phyloP scores from a whole-genome alignment of 176 grass and related monocot species.

The Phoenix roebelenii region DNA sequence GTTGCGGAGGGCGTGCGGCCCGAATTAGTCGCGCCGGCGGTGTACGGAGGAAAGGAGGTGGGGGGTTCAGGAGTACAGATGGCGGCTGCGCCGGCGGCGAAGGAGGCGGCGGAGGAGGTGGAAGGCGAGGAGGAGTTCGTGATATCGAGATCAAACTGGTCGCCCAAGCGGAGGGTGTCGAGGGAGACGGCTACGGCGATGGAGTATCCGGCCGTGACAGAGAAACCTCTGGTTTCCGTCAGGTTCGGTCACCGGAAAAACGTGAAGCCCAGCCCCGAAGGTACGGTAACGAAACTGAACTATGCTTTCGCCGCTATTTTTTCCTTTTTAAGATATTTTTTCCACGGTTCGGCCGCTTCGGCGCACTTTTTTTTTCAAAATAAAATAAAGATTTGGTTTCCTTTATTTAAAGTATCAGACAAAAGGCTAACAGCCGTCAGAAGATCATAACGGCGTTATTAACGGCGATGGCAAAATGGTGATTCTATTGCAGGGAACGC shows the following conservation, averaged over 20 bases:
- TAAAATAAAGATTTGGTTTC: too few species aligned
- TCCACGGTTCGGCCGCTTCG: too few species aligned
- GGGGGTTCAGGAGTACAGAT: background rate
- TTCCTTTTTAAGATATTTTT: too few species aligned
- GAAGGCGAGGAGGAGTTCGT: conserved; percentile 31
- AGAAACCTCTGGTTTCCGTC: conserved; percentile 50
- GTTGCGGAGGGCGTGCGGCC: background rate
- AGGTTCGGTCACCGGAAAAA: conserved; percentile 47
- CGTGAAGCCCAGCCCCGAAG: conserved; percentile 59
- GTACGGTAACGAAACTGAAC: conserved; percentile 24
- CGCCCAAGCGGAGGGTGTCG: conserved; percentile 20
- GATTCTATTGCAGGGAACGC: conserved; percentile 24
- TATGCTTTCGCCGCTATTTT: too few species aligned
- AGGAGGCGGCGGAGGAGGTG: background rate
- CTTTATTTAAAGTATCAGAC: too few species aligned
- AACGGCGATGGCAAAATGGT: background rate
- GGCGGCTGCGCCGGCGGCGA: background rate
- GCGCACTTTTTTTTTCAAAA: too few species aligned
- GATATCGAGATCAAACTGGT: conserved; percentile 53
- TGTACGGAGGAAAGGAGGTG: background rate
- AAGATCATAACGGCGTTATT: too few species aligned
- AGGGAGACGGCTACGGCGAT: background rate
- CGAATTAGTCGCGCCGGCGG: too few species aligned
- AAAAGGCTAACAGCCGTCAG: too few species aligned
- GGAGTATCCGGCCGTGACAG: conserved; percentile 19